These are phyloP conservation scores for Paraphoma sp. DNA, from an alignment of 2,329 filamentous ascomycete species.

Conservation along the genomic window DNA sequence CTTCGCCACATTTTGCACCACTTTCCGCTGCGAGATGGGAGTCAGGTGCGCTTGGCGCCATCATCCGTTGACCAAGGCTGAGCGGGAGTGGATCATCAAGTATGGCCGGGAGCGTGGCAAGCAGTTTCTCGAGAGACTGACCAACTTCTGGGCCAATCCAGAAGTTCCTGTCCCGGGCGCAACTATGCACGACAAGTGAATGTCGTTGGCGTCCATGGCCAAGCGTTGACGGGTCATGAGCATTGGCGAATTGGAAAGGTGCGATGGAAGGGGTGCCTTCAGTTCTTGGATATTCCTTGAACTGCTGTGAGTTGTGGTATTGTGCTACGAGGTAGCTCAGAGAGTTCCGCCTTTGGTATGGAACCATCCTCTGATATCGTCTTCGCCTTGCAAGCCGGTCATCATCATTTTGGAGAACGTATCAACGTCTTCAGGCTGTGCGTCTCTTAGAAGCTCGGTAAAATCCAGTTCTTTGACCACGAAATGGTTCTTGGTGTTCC, in stretches of 20 bases:
- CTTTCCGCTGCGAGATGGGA: slow-evolving; percentile 11
- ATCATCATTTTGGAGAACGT: slow-evolving; percentile 38
- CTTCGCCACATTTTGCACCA: slow-evolving; percentile 15
- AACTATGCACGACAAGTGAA: slow-evolving; percentile 1
- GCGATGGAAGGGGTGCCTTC: not conserved
- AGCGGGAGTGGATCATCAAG: slow-evolving; percentile 11
- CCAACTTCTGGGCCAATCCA: slow-evolving; percentile 4
- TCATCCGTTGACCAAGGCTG: slow-evolving; percentile 9
- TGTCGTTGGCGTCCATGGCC: no score
- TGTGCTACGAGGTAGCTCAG: not conserved
- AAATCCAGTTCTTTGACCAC: slow-evolving; percentile 39
- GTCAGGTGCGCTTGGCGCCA: slow-evolving; percentile 19
- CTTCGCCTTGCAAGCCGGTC: slow-evolving; percentile 31
- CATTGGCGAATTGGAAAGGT: no score
- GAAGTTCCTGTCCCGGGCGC: slow-evolving; percentile 14
- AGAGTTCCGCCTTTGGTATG: slow-evolving; percentile 25
- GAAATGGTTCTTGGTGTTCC: slow-evolving; percentile 39
- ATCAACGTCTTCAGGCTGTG: slow-evolving; percentile 36
- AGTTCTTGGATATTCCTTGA: not conserved
- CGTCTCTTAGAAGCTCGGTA: slow-evolving; percentile 25
- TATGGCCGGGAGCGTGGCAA: not conserved
- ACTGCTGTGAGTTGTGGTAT: not conserved
- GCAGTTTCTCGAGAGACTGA: slow-evolving; percentile 4
- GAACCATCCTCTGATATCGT: slow-evolving; percentile 41
- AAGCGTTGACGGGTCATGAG: no score